Evolutionary conservation across 2,329 filamentous ascomycete genomes (phyloP).

Genomic region (Pseudogymnoascus sp.): DNA sequence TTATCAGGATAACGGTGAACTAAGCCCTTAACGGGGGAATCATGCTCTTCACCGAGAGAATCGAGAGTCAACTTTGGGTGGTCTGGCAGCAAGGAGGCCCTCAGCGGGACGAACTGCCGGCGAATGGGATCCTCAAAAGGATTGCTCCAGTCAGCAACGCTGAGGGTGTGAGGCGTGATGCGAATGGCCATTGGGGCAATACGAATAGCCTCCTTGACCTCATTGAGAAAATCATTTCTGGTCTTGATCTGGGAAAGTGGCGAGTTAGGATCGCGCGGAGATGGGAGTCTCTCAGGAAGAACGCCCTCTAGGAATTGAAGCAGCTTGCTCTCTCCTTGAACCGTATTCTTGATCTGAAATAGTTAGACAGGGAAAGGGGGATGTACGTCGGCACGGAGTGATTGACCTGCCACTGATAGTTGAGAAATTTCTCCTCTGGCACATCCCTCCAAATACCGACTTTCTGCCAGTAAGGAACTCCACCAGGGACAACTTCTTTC

Average conservation of each 20-base stretch:
- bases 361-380: background rate
- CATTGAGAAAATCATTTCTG: constrained; percentile 46
- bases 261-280: constrained; percentile 15
- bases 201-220: constrained; percentile 46
- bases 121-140: constrained; percentile 53
- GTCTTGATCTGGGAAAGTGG: constrained; percentile 34
- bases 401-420: constrained; percentile 49
- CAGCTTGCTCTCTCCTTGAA: constrained; percentile 42
- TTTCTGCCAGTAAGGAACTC: constrained; percentile 41
- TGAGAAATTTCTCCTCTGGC: constrained; percentile 41
- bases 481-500: background rate
- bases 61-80: constrained; percentile 49
- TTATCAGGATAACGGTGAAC: constrained; percentile 60
- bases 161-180: constrained; percentile 53
- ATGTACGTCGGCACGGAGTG: background rate
- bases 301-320: constrained; percentile 41
- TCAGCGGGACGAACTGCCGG: constrained; percentile 52
- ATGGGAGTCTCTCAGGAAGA: constrained; percentile 44
- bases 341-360: constrained; percentile 39
- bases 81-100: constrained; percentile 45
- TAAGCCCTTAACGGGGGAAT: constrained; percentile 49
- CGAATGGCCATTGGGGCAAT: constrained; percentile 53
- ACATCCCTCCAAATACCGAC: constrained; percentile 44
- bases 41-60: constrained; percentile 49
- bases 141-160: constrained; percentile 51